These are phyloP conservation scores for Solanum arcanum DNA, from an alignment of 257 asterid genomes.

Conservation along the genomic window DNA sequence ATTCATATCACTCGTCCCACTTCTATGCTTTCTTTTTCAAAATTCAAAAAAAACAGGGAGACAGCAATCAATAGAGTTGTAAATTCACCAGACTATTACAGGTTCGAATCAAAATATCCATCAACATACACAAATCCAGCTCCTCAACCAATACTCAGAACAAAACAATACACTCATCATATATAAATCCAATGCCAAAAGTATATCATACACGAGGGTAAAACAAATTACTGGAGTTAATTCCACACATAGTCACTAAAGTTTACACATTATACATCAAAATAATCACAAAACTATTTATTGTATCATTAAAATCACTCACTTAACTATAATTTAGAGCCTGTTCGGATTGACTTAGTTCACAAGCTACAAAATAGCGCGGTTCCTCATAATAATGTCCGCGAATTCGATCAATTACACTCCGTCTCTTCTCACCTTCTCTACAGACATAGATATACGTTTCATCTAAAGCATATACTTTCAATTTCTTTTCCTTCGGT, in stretches of 20 bases:
- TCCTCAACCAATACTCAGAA: neutral
- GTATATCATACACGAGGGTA: neutral
- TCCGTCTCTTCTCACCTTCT: neutral
- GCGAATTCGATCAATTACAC: neutral
- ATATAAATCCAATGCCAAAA: neutral
- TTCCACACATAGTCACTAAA: neutral
- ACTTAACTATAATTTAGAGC: neutral
- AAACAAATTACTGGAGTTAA: neutral
- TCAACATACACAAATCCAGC: neutral
- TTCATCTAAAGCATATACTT: neutral
- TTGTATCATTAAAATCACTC: no score
- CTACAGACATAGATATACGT: neutral
- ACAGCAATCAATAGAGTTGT: neutral
- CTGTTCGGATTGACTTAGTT: no score
- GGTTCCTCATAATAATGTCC: neutral
- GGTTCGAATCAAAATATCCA: neutral
- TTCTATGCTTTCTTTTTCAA: neutral
- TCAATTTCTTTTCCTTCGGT: neutral
- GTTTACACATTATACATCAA: neutral
- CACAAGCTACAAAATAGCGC: neutral
- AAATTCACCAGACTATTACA: neutral
- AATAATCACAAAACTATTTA: neutral
- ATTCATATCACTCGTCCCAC: neutral
- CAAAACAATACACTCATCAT: neutral
- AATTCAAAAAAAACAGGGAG: neutral